These are phyloP conservation scores for Phytophthora agathidicida DNA, from an alignment of 352 stramenopile species.

Conservation along the genomic window DNA sequence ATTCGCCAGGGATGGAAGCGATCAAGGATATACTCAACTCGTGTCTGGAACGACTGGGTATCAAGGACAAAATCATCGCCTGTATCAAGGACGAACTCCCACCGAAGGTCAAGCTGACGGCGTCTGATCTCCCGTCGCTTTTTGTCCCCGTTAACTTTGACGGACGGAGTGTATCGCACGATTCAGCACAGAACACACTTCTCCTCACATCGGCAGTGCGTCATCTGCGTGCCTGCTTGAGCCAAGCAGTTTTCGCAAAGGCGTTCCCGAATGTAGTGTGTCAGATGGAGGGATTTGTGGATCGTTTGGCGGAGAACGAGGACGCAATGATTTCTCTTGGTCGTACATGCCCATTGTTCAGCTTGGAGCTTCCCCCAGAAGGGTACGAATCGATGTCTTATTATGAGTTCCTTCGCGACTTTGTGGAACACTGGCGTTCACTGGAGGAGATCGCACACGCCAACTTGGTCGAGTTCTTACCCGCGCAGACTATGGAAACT, in stretches of 20 bases:
- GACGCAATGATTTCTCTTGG: slow-evolving; percentile 47
- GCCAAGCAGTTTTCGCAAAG: slow-evolving; percentile 53
- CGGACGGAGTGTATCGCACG: slow-evolving; percentile 39
- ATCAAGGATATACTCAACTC: slow-evolving; percentile 61
- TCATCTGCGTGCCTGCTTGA: slow-evolving; percentile 59
- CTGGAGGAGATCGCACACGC: slow-evolving; percentile 68
- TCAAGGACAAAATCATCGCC: slow-evolving; percentile 82
- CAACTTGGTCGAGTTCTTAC: slow-evolving; percentile 52
- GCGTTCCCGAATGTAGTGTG: slow-evolving; percentile 60
- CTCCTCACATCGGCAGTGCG: slow-evolving; percentile 64
- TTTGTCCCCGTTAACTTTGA: slow-evolving; percentile 69
- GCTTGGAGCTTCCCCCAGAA: slow-evolving; percentile 32
- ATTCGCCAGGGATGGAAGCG: slow-evolving; percentile 42
- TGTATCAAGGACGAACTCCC: slow-evolving; percentile 65
- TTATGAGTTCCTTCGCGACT: slow-evolving; percentile 64
- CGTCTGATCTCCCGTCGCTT: slow-evolving; percentile 56
- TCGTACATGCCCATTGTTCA: slow-evolving; percentile 57
- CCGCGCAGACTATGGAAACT: slow-evolving; percentile 50
- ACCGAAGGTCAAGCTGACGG: slow-evolving; percentile 37
- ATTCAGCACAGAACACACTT: slow-evolving; percentile 54
- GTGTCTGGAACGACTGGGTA: slow-evolving; percentile 58
- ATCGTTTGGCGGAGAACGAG: slow-evolving; percentile 40
- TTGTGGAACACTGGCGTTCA: slow-evolving; percentile 49
- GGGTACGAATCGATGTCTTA: slow-evolving; percentile 47
- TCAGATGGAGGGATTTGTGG: slow-evolving; percentile 60